These are phyloP conservation scores for Diaporthe destruens DNA, from an alignment of 2,329 filamentous ascomycete species.

Conservation along the genomic window DNA sequence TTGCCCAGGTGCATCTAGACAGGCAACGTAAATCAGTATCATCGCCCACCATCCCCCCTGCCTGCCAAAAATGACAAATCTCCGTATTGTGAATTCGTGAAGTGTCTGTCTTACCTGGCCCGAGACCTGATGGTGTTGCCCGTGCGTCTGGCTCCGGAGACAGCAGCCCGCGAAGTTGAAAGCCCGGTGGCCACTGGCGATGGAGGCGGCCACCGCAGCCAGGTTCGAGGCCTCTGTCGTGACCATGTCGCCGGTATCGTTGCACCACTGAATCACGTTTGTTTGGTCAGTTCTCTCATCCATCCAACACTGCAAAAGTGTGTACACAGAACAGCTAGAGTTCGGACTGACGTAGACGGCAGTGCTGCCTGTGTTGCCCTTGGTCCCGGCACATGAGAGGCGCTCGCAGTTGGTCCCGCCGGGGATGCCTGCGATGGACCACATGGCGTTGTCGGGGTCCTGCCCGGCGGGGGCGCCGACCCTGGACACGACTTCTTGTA, in stretches of 20 bases:
- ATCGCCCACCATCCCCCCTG: too few relatives aligned
- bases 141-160: not conserved
- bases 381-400: not conserved
- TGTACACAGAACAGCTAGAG: too few relatives aligned
- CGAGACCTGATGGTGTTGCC: not conserved
- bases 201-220: not conserved
- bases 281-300: not conserved
- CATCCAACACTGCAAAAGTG: not conserved
- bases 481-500: not conserved
- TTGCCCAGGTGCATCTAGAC: conserved; percentile 20
- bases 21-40: not conserved
- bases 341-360: conserved; percentile 11
- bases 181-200: not conserved
- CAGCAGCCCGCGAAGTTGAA: conserved; percentile 21
- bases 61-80: too few relatives aligned
- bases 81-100: too few relatives aligned
- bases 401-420: not conserved
- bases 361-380: not conserved
- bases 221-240: not conserved
- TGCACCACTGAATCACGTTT: conserved; percentile 1
- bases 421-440: not conserved
- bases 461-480: not conserved
- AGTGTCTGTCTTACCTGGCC: conserved; percentile 14
- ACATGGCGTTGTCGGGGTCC: not conserved
- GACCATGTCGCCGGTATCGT: not conserved